Evolutionary conservation across 495 filamentous ascomycete genomes (phyloP).

Genomic region (Oidiodendron maius): DNA sequence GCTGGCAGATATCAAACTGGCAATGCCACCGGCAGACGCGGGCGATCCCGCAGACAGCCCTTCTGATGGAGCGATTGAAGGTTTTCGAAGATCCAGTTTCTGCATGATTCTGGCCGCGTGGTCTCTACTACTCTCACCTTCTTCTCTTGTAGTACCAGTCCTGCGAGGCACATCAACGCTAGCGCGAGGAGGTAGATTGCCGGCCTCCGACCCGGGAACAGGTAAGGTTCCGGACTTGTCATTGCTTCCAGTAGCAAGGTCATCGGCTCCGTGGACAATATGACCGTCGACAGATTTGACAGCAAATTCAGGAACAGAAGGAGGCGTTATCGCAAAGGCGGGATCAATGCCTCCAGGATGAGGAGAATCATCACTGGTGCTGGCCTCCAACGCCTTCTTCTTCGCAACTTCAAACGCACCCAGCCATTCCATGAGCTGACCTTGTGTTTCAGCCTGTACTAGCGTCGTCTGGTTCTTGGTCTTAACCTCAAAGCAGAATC

Average conservation of each 20-base stretch:
- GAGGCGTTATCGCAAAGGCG: constrained; percentile 87
- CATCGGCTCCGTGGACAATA: constrained; percentile 51
- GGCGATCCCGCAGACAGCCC: constrained; percentile 3
- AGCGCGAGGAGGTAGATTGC: constrained; percentile 44
- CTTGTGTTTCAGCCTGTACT: constrained; percentile 88
- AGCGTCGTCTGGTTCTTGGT: constrained; percentile 89
- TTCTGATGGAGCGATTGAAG: constrained; percentile 35
- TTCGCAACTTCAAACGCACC: constrained; percentile 89
- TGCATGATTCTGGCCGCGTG: constrained; percentile 85
- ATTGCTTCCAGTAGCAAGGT: constrained; percentile 30
- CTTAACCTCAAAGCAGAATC: constrained; percentile 98
- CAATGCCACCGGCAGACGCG: constrained; percentile 60
- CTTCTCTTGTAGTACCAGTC: constrained; percentile 45
- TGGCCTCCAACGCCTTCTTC: constrained; percentile 75
- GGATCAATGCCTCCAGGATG: constrained; percentile 62
- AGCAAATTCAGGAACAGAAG: constrained; percentile 82
- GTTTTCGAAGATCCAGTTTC: constrained; percentile 82
- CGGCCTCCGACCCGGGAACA: constrained; percentile 54
- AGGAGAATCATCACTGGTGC: constrained; percentile 51
- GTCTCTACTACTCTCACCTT: constrained; percentile 61
- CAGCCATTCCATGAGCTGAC: constrained; percentile 87
- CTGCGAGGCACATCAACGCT: constrained; percentile 67
- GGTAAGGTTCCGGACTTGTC: constrained; percentile 64
- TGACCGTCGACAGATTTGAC: constrained; percentile 67
- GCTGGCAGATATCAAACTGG: constrained; percentile 80